Evolutionary conservation across 2,329 filamentous ascomycete species (phyloP).

Genomic region (Laburnicola sp.): DNA sequence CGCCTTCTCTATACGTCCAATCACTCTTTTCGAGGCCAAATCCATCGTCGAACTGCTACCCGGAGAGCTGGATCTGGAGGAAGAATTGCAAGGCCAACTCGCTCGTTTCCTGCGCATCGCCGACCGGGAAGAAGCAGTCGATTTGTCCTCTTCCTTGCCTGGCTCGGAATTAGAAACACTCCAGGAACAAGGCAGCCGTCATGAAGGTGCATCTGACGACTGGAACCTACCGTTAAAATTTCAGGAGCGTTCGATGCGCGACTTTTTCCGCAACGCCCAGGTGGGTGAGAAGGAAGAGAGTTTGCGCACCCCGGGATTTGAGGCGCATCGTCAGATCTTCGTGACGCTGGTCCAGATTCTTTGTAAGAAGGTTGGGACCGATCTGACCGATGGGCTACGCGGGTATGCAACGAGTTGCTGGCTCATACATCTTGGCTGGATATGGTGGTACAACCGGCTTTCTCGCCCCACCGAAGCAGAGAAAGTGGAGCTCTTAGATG

Average conservation of each 20-base stretch:
- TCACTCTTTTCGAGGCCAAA: conserved; percentile 1
- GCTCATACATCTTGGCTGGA: conserved; percentile 6
- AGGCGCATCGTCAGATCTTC: conserved; percentile 4
- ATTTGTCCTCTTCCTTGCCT: not conserved
- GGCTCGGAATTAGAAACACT: not conserved
- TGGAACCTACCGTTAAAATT: conserved; percentile 5
- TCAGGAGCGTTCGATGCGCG: conserved; percentile 5
- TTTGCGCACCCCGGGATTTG: conserved; percentile 1
- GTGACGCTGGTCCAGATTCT: not conserved
- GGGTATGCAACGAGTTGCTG: not conserved
- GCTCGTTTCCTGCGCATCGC: conserved; percentile 1
- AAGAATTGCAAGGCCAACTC: conserved; percentile 1
- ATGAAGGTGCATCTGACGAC: conserved; percentile 1
- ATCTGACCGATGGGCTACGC: not conserved
- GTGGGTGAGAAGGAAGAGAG: not conserved
- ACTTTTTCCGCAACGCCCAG: not conserved
- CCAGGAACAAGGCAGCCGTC: not conserved
- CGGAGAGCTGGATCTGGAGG: conserved; percentile 1
- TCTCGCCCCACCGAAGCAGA: not conserved
- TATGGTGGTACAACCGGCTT: conserved; percentile 1
- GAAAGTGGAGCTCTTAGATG: conserved; percentile 1
- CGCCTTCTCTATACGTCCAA: not conserved
- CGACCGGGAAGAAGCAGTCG: not conserved
- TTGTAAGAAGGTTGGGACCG: not conserved
- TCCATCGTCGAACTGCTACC: not conserved